Percentiles rank a stretch among this genome's conserved stretches.
Conservation (phyloP, 2,329 filamentous ascomycete genomes). For the Emergomyces africanus region DNA sequence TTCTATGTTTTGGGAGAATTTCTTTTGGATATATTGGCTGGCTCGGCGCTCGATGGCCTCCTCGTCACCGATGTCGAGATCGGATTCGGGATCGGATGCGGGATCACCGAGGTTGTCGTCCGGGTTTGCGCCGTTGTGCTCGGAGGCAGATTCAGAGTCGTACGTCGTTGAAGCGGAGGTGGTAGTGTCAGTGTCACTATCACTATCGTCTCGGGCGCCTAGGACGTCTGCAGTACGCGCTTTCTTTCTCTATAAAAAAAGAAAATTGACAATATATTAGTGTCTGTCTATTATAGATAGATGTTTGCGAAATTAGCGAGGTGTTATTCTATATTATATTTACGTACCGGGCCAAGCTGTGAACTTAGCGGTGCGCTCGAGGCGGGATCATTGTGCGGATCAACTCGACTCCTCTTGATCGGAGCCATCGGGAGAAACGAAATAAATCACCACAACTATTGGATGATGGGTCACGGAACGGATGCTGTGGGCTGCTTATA, state of each 20-base stretch:
- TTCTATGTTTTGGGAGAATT: slow-evolving; percentile 41
- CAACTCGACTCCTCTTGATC: slow-evolving; percentile 4
- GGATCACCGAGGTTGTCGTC: slow-evolving; percentile 16
- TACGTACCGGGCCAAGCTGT: neutral
- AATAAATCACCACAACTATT: neutral
- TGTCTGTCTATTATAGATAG: neutral
- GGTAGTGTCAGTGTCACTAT: slow-evolving; percentile 17
- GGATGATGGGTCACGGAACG: neutral
- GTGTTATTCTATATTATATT: neutral
- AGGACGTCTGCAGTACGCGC: slow-evolving; percentile 23
- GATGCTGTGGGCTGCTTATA: neutral
- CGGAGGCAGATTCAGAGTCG: neutral
- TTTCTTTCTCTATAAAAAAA: slow-evolving; percentile 33
- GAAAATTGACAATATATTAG: neutral
- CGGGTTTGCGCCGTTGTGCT: neutral
- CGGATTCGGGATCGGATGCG: slow-evolving; percentile 26
- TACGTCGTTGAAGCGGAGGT: neutral
- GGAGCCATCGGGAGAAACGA: neutral
- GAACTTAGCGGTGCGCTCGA: neutral
- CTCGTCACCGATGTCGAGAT: slow-evolving; percentile 20
- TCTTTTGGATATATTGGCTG: slow-evolving; percentile 48
- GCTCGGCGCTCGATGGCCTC: slow-evolving; percentile 43
- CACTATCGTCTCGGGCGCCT: slow-evolving; percentile 10
- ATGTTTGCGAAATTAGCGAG: neutral
- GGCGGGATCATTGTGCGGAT: neutral